Base-by-base conservation (phyloP, 495 filamentous ascomycete species). In the Penicillium turbatum region DNA sequence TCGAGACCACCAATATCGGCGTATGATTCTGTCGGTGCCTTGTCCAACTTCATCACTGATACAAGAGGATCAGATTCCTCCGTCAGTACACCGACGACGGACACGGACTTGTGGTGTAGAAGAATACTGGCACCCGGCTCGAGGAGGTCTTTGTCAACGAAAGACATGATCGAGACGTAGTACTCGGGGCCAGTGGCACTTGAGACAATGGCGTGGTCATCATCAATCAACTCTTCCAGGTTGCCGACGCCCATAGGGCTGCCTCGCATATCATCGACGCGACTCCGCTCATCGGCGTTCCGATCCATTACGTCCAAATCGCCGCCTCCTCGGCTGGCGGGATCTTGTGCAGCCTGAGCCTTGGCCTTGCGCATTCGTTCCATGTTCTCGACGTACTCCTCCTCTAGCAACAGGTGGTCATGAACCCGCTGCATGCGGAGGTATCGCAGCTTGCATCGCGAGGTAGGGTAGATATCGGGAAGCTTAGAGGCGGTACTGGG, bases 111-210 rank as follows among this genome's bases (percentile, higher is more conserved):
- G 73, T 99, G 93, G 64, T 99, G 93, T 41, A 99, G 77, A 27
- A 99, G 77, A 53, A 99, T 92, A 64, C 90, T 96, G 15, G 93
- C 92, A 48, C 93, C 93, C 5, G 93, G 93, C 70, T 99, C 93
- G 13, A 99, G 83, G 10, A 99, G 81, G 64, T 99, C 93, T 73
- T 99, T 99, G 77, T 99, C 93, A 35, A 99, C 93, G 62, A 99
- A 99, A 36, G 92, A 97, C 93, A 99, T 99, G 80, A 99, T 99
- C 46, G 91, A 96, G 54, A 99, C 93, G 69, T 99, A 99, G 77
- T 97, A 99, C 70, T 99, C 93, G 2, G 93, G 95, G 0, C 93
- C 93, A 11, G 95, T 97, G 4, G 95, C 92, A 68, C 90, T 96
- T 9, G 90, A 96, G 37, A 99, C 95, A 64, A 99, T 99, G 53